phyloP scores from a whole-genome alignment of 306 rosid genomes.

The Rubus parviflorus region DNA sequence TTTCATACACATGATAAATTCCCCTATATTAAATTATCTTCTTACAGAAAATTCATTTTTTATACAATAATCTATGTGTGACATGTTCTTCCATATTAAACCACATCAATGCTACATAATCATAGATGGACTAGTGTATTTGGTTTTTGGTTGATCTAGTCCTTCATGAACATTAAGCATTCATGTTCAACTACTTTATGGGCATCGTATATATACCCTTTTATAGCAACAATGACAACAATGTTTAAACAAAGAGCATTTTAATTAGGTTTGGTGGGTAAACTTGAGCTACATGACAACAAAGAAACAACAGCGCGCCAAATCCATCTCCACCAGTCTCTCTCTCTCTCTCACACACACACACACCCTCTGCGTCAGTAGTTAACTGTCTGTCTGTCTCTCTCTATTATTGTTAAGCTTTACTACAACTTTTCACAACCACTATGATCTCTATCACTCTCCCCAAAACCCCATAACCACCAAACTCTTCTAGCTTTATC shows the following conservation, averaged over 20 bases:
- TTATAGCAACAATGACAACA: neutral
- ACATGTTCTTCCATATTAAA: neutral
- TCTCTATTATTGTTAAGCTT: constrained; percentile 17
- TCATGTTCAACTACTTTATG: neutral
- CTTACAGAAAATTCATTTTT: neutral
- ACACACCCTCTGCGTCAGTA: no score
- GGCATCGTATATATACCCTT: neutral
- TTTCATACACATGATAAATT: neutral
- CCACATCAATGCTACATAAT: neutral
- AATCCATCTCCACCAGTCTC: neutral
- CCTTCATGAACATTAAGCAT: neutral
- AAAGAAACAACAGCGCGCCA: neutral
- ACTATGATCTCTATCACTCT: neutral
- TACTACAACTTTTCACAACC: neutral
- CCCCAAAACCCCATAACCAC: neutral
- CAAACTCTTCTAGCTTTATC: no score
- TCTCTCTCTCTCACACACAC: neutral
- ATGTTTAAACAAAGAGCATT: neutral
- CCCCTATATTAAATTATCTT: neutral
- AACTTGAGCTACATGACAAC: neutral
- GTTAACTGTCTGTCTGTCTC: neutral
- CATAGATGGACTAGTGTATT: neutral
- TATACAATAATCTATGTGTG: neutral
- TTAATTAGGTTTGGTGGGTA: neutral
- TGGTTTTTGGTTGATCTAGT: neutral